These are phyloP conservation scores for sweet orange (Citrus sinensis) DNA, from an alignment of 345 rosid species.

Conservation along the genomic window DVS_A1.0 CM039168.1:3940501-3941000, in stretches of 20 bases:
- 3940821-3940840: conserved; percentile 41
- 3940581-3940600: background rate
- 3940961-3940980: background rate
- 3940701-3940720: conserved; percentile 21
- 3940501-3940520: background rate
- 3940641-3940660: conserved; percentile 38
- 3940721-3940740: conserved; percentile 13
- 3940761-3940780: conserved; percentile 39
- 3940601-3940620: conserved; percentile 55
- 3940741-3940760: conserved; percentile 35
- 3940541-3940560: background rate
- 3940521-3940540: background rate
- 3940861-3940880: background rate
- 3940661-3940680: conserved; percentile 43
- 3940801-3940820: conserved; percentile 41
- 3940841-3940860: conserved; percentile 27
- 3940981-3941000: background rate
- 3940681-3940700: conserved; percentile 43
- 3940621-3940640: conserved; percentile 47
- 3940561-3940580: background rate
- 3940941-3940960: background rate
- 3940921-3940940: background rate
- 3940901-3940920: background rate
- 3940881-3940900: background rate
- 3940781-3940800: conserved; percentile 29